Conservation (phyloP, 768 basidiomycete species). For the Russula sp. region DNA sequence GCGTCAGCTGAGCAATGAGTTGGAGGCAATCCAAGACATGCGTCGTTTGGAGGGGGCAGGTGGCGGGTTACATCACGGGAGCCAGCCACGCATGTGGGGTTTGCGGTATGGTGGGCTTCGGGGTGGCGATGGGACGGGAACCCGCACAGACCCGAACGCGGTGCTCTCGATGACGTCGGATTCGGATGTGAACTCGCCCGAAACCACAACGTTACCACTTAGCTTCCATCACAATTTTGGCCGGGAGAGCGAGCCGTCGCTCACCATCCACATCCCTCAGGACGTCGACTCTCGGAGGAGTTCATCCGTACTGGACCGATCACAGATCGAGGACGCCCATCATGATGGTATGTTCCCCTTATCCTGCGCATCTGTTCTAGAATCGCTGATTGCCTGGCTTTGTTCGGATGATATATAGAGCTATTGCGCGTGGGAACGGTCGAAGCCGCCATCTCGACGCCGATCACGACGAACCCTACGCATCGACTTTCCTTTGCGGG, state of each 20-base stretch:
- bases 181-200: background rate
- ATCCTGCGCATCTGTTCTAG: background rate
- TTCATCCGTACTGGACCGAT: constrained; percentile 30
- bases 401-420: constrained; percentile 29
- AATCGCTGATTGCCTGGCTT: background rate
- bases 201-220: constrained; percentile 25
- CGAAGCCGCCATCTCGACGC: constrained; percentile 43
- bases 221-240: constrained; percentile 24
- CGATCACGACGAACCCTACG: constrained; percentile 35
- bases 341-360: constrained; percentile 31
- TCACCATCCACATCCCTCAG: constrained; percentile 29
- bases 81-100: constrained; percentile 21
- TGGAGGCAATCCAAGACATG: constrained; percentile 26
- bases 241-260: constrained; percentile 20
- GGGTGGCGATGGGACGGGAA: constrained; percentile 13
- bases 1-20: constrained; percentile 35
- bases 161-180: constrained; percentile 22
- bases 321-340: constrained; percentile 28
- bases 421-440: constrained; percentile 44
- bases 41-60: background rate
- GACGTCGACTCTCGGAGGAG: constrained; percentile 30
- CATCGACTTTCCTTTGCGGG: constrained; percentile 28
- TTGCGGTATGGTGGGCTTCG: constrained; percentile 22
- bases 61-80: background rate
- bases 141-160: constrained; percentile 18